These are phyloP conservation scores for Tuber microsphaerosporum DNA, from an alignment of 495 filamentous ascomycete genomes.

Conservation along the genomic window DNA sequence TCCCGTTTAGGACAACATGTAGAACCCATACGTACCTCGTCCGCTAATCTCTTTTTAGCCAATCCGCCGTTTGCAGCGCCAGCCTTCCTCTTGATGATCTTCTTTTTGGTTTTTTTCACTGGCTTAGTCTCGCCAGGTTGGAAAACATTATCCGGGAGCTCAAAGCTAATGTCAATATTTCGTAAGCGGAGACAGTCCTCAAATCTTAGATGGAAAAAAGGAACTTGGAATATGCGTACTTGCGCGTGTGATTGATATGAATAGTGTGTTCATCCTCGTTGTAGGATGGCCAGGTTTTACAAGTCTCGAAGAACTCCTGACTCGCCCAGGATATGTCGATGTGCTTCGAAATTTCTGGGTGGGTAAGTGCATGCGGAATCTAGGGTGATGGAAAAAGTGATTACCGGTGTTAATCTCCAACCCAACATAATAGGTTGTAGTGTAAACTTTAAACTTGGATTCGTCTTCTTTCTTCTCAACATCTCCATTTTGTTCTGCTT, in stretches of 20 bases:
- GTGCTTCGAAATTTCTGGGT: constrained; percentile 50
- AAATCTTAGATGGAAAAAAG: constrained; percentile 32
- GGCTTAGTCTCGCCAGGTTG: constrained; percentile 69
- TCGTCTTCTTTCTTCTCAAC: constrained; percentile 45
- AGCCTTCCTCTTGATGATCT: constrained; percentile 46
- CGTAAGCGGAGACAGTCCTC: constrained; percentile 14
- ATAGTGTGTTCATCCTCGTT: constrained; percentile 40
- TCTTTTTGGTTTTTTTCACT: constrained; percentile 54
- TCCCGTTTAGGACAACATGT: constrained; percentile 20
- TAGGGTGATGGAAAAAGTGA: constrained; percentile 40
- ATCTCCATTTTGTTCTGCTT: constrained; percentile 45
- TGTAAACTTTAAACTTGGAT: constrained; percentile 55
- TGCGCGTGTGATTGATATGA: constrained; percentile 41
- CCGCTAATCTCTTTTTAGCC: constrained; percentile 32
- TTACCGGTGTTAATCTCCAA: constrained; percentile 62
- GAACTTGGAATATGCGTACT: constrained; percentile 23
- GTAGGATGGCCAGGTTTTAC: constrained; percentile 41
- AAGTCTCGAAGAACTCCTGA: constrained; percentile 43
- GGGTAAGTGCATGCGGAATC: constrained; percentile 31
- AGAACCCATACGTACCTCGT: constrained; percentile 39
- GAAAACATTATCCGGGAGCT: constrained; percentile 86
- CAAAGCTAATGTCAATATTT: constrained; percentile 52
- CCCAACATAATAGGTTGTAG: constrained; percentile 82
- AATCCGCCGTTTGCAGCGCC: constrained; percentile 15
- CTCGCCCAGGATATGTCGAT: constrained; percentile 47